Evolutionary conservation across 108 stramenopile species (phyloP).

Genomic region (Cyclotella distinguenda): DNA sequence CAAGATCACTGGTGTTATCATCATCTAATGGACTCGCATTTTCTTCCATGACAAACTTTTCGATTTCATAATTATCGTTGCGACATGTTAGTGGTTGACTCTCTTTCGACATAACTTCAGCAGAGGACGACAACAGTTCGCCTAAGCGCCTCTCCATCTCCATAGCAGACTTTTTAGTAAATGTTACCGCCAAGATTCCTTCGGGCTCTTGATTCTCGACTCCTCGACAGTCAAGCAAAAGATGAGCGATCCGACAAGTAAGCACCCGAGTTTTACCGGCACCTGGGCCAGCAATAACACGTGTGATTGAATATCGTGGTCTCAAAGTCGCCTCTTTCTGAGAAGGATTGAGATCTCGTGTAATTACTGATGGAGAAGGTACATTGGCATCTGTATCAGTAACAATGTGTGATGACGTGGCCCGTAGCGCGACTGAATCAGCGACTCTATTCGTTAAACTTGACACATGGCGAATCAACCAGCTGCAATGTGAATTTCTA

Average conservation of each 20-base stretch:
- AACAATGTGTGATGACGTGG: no score
- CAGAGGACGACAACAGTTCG: constrained; percentile 27
- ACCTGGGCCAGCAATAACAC: constrained; percentile 90
- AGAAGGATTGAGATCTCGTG: constrained; percentile 58
- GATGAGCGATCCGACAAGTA: constrained; percentile 81
- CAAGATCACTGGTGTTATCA: constrained; percentile 9
- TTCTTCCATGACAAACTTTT: constrained; percentile 15
- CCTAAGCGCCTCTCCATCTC: constrained; percentile 84
- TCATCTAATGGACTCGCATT: constrained; percentile 32
- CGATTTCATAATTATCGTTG: constrained; percentile 5
- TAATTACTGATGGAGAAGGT: neutral
- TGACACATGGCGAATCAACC: no score
- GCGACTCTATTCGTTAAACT: no score
- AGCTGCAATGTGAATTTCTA: no score
- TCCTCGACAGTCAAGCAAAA: constrained; percentile 46
- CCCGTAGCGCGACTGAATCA: no score
- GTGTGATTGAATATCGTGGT: constrained; percentile 53
- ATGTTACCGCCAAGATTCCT: constrained; percentile 86
- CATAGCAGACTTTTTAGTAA: constrained; percentile 88
- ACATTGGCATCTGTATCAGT: neutral
- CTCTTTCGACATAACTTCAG: constrained; percentile 1
- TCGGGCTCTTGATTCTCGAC: constrained; percentile 2
- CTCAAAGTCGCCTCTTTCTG: constrained; percentile 74
- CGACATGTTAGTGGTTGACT: neutral
- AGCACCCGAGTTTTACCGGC: constrained; percentile 91